Conservation (phyloP, 495 filamentous ascomycete genomes). For the Thermothielavioides terrestris region DNA sequence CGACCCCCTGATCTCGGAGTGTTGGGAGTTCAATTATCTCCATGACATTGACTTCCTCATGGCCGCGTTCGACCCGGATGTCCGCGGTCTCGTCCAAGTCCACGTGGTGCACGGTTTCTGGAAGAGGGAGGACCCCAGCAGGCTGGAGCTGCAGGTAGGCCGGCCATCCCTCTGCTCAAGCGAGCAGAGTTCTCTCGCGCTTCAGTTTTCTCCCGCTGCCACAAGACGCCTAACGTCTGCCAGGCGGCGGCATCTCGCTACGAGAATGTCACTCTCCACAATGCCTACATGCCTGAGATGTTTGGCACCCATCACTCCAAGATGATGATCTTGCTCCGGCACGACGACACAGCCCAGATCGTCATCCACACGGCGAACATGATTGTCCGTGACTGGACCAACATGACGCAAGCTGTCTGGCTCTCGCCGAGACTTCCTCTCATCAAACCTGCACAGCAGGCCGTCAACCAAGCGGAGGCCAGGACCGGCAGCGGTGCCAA, state of each 20-base stretch:
- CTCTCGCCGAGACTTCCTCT: constrained; percentile 62
- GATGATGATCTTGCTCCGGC: constrained; percentile 74
- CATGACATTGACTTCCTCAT: constrained; percentile 70
- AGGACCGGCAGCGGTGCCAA: constrained; percentile 51
- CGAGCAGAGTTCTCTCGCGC: background rate
- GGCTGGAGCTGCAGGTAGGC: constrained; percentile 53
- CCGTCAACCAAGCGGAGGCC: background rate
- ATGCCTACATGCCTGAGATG: constrained; percentile 74
- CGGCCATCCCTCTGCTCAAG: background rate
- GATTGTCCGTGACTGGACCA: constrained; percentile 75
- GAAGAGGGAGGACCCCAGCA: constrained; percentile 60
- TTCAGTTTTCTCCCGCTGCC: too few relatives aligned
- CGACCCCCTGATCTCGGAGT: constrained; percentile 73
- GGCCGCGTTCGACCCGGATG: constrained; percentile 59
- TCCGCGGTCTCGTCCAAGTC: constrained; percentile 53
- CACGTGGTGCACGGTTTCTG: constrained; percentile 83
- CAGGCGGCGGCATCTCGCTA: constrained; percentile 51
- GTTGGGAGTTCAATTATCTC: constrained; percentile 86
- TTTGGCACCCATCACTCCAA: constrained; percentile 80
- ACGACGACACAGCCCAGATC: constrained; percentile 69
- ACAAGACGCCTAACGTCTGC: background rate
- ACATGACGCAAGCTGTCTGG: constrained; percentile 85
- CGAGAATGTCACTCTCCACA: constrained; percentile 58
- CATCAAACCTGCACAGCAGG: constrained; percentile 2
- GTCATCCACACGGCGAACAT: constrained; percentile 88